A percentile compares a stretch with the other conserved stretches of the same genome.
These are phyloP conservation scores for Cordia subcordata DNA, from an alignment of 257 asterid genomes.

Conservation along the genomic window DNA sequence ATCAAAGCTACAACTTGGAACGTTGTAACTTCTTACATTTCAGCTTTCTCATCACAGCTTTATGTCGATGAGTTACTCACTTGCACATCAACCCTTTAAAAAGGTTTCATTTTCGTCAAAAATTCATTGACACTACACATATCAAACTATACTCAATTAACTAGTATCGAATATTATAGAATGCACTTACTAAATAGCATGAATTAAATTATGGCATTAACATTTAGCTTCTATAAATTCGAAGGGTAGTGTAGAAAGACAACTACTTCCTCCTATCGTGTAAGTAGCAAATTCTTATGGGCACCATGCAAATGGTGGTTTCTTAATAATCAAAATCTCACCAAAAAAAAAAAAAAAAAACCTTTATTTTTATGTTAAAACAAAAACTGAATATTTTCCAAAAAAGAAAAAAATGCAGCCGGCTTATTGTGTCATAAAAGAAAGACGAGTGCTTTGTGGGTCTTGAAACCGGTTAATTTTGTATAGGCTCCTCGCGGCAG, in stretches of 20 bases:
- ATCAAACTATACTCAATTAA: background rate
- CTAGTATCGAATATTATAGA: background rate
- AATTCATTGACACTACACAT: background rate
- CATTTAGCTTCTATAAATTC: conserved; percentile 62
- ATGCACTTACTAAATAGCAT: too few species aligned
- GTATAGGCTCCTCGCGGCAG: conserved; percentile 95
- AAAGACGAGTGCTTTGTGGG: conserved; percentile 37
- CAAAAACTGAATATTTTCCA: too few species aligned
- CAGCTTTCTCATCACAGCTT: conserved; percentile 68
- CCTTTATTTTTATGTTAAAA: background rate
- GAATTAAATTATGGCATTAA: background rate
- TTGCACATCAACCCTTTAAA: too few species aligned
- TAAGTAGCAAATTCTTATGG: conserved; percentile 49
- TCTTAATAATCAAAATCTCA: conserved; percentile 2
- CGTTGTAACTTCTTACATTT: conserved; percentile 55
- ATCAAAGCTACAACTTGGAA: conserved; percentile 46
- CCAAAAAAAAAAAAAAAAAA: too few species aligned
- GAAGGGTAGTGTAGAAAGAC: conserved; percentile 27
- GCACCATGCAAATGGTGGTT: conserved; percentile 88
- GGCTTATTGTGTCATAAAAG: conserved; percentile 61
- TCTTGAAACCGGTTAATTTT: conserved; percentile 47
- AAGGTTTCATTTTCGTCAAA: too few species aligned
- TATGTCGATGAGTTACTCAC: too few species aligned
- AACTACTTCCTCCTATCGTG: conserved; percentile 59
- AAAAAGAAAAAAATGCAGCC: conserved; percentile 22